Base-by-base conservation (phyloP, 257 asterid species). In the Craterostigma plantagineum region DNA sequence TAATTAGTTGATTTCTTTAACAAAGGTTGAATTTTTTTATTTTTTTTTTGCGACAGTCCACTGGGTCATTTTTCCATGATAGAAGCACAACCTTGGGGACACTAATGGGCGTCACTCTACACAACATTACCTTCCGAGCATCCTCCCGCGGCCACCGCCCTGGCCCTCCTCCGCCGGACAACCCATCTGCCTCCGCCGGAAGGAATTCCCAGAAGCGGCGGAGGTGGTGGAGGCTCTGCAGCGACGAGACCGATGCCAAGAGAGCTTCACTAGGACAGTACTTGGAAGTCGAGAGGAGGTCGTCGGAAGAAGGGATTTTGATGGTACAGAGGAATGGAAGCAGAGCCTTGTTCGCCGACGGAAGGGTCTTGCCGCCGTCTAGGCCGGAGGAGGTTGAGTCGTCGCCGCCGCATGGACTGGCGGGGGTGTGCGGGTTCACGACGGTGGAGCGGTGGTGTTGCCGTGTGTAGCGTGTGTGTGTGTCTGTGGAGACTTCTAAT, bases 41-140 rank as follows among this genome's bases (percentile, higher is more conserved):
- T n/a, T n/a, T n/a, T n/a, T 14, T 18, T 18, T 15, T 15, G 1
- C 11, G 10, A 7, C 80, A 86, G 95, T 87, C 98, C 14, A 87
- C 98, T 36, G 95, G 98, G 17, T 87, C 98, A 3, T 87, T 87
- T 66, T 87, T 87, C 63, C 98, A 76, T 63, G 98, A 87, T 69
- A 69, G 79, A 61, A 87, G 95, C 63, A 87, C 83, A 3, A 65
- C 91, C 0, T 46, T 87, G 14, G 98, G 98, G 13, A 76, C 81
- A 0, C 66, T 87, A 8, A 82, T 87, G 98, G 98, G 98, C 11
- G 93, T 87, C 0, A 76, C 75, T 0, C 66, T 74, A 53, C 93
- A 81, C 10, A 81, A 93, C 46, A 62, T 78, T 51, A 62, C 94
- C 4, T 78, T 76, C 58, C 10, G 91, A 45, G 76, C 95, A 4